Base-by-base conservation (phyloP, 2,329 filamentous ascomycete genomes). In the Mycosphaerelloides madeirae region DNA sequence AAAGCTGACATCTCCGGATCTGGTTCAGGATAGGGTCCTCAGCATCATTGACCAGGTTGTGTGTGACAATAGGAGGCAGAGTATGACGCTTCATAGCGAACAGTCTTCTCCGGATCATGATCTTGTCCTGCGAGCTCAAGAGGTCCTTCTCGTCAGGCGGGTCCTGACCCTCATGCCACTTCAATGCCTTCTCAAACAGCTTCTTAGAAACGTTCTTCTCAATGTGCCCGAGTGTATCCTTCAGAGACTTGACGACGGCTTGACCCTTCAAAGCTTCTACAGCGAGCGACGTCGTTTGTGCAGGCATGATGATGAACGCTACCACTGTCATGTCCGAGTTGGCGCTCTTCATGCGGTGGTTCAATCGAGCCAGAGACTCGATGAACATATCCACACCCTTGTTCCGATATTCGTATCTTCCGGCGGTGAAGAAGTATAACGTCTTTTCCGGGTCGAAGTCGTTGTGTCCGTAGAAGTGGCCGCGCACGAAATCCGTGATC, bases 301-400 rank as follows among this genome's bases (percentile, higher is more conserved):
- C 93, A 2, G 93, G 93, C 88, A 98, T 95, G 66, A 98, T 97
- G 68, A 98, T 86, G 65, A 98, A 98, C 15, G 93, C 91, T 14
- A 98, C 91, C 6, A 98, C 85, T 0, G 93, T 97, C 65, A 84
- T 90, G 70, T 93, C 94, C 57, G 88, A 95, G 38, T 87, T 87
- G 6, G 82, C 70, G 40, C 71, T 70, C 78, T 97, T 97, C 63
- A 98, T 80, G 31, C 85, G 81, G 73, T 97, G 90, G 70, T 98
- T 98, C 60, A 98, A 73, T 33, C 93, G 86, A 20, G 93, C 93
- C 52, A 98, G 74, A 3, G 90, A 93, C 70, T 98, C 93, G 57
- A 98, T 95, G 68, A 97, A 98, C 93, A 98, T 97, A 68, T 98
- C 93, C 8, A 96, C 91, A 62, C 93, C 93, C 72, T 98, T 98